phyloP scores from a whole-genome alignment of 805 yeast species.

The Brettanomyces naardenensis region DNA sequence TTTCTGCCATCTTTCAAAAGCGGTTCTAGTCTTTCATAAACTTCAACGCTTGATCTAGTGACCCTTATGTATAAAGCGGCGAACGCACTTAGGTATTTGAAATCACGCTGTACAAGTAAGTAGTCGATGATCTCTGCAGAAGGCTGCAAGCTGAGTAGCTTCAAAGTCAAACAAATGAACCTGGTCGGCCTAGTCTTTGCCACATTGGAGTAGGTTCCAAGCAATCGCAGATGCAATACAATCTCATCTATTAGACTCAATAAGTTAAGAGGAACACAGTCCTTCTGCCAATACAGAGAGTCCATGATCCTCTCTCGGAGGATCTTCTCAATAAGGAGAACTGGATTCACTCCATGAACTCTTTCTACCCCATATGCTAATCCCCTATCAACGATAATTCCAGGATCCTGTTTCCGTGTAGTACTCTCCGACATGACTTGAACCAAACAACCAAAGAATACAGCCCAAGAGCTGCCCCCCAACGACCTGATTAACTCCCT shows the following conservation, averaged over 20 bases:
- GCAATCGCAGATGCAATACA: constrained; percentile 27
- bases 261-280: constrained; percentile 40
- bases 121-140: constrained; percentile 44
- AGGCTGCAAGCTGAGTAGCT: constrained; percentile 74
- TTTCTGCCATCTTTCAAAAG: constrained; percentile 62
- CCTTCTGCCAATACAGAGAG: constrained; percentile 49
- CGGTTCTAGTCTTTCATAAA: constrained; percentile 46
- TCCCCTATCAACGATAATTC: constrained; percentile 28
- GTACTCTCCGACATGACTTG: too few species aligned
- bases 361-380: constrained; percentile 18
- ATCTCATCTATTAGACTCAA: constrained; percentile 39
- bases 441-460: too few species aligned
- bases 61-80: constrained; percentile 57
- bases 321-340: constrained; percentile 49
- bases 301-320: constrained; percentile 49
- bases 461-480: too few species aligned
- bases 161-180: constrained; percentile 68
- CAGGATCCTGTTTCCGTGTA: too few species aligned
- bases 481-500: too few species aligned
- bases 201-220: constrained; percentile 37
- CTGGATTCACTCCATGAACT: constrained; percentile 40
- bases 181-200: constrained; percentile 54
- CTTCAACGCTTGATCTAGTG: constrained; percentile 34
- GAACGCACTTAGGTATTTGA: constrained; percentile 70
- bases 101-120: constrained; percentile 53